phyloP scores from a whole-genome alignment of 129 eudicot species.

The Scalesia atractyloides region DNA sequence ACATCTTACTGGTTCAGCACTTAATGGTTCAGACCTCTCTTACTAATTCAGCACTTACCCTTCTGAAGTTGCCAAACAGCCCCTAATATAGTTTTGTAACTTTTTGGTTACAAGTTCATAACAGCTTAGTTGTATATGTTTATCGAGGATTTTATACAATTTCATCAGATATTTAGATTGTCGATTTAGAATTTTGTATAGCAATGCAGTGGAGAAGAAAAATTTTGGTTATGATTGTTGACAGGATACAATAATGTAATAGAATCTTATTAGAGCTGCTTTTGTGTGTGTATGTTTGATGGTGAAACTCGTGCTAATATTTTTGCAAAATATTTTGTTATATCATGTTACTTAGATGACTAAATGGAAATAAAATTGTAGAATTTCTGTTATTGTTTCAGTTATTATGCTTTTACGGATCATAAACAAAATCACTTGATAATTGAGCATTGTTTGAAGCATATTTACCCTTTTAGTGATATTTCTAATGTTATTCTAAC shows the following conservation, averaged over 20 bases:
- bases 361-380: not conserved
- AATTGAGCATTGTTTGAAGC: not conserved
- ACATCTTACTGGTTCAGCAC: no score
- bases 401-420: not conserved
- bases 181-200: not conserved
- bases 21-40: no score
- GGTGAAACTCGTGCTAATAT: not conserved
- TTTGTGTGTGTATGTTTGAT: slow-evolving; percentile 8
- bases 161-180: not conserved
- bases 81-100: not conserved
- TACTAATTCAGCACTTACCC: no score
- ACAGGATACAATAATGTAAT: not conserved
- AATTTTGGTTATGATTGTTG: slow-evolving; percentile 14
- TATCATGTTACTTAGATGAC: not conserved
- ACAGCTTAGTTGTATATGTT: not conserved
- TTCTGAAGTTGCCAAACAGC: no score
- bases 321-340: not conserved
- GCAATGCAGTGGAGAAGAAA: not conserved
- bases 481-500: slow-evolving; percentile 6
- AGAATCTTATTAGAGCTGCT: not conserved
- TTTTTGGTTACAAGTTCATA: not conserved
- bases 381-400: not conserved
- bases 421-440: not conserved
- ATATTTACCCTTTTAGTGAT: not conserved
- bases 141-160: not conserved